Base-by-base conservation (phyloP, 2,329 filamentous ascomycete species). In the Colletotrichum sp. region DNA sequence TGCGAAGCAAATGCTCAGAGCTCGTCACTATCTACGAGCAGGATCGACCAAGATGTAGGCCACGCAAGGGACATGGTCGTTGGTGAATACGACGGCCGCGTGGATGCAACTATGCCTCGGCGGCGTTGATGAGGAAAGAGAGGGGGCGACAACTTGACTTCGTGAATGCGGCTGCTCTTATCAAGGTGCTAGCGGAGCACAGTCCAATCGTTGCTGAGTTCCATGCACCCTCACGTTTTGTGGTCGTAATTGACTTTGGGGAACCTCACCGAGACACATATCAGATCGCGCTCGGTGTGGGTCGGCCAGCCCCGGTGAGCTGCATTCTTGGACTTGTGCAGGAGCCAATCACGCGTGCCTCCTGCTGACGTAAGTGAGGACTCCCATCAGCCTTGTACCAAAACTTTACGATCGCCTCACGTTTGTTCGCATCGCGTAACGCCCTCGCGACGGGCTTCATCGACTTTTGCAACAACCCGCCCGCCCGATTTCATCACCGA, bases 361-460 rank as follows among this genome's bases (percentile, higher is more conserved):
- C 0, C 0, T 12, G 70, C 65, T 76, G 62, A 76, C 71, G 75
- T 75, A 76, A 34, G 26, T n/a, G 16, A 36, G 32, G 59, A 34
- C 26, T 52, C 10, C 30, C 8, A 32, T 55, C 66, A 76, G 75
- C 75, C 75, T 77, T 68, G 72, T 30, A 44, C 68, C 59, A 64
- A 77, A 77, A 67, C 69, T 77, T 68, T 63, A 63, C 68, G 28
- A 34, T 73, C 62, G 75, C 65, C 71, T 75, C 26, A 60, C 44
- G 44, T 13, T 52, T 13, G 62, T 18, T 24, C 32, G 21, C 36
- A 44, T 13, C 34, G 57, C 64, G 64, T 62, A 44, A 76, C 73
- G 73, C 39, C 64, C 63, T 59, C 28, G 73, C 70, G 70, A 76
- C 65, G 75, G 62, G 55, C 26, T 52, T 32, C 62, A 71, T 69